Evolutionary conservation across 352 stramenopile genomes (phyloP), one percentile per base, ranked within the genome.

Genomic region (Globisporangium radiosum): DNA sequence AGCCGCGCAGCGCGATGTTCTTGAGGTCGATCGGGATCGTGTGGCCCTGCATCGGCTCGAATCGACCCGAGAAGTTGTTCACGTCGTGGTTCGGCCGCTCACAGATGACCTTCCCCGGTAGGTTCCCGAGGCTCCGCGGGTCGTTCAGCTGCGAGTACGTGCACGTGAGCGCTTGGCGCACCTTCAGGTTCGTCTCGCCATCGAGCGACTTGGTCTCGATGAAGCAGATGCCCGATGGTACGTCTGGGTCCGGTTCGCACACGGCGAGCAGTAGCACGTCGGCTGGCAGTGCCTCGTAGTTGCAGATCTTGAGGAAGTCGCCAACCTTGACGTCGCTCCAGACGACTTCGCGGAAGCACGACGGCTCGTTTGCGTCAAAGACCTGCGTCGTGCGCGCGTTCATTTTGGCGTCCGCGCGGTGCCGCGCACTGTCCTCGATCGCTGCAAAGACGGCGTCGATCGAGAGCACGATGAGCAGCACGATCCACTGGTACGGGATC

Each of bases 61-160:
- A 93, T 5, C 85, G 71, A 1, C 85, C 87, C 0, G 79, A 87
- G 47, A 96, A 97, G 39, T 68, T 80, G 69, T 97, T 93, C 50
- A 96, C 85, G 55, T 95, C 81, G 59, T 92, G 85, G 59, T 97
- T 96, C 11, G 88, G 88, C 45, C 75, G 73, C 64, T 96, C 85
- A 43, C 69, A 90, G 38, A 87, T 72, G 15, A 97, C 75, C 3
- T 70, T 69, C 4, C 81, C 85, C 7, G 76, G 80, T 47, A 95
- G 59, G 15, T 92, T 71, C 4, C 72, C 83, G 10, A 94, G 67
- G 2, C 73, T 77, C 8, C 67, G 73, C 0, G 85, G 82, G 55
- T 94, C 83, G 33, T 70, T 80, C 1, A 94, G 71, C 62, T 94
- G 85, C 17, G 82, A 90, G 63, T 90, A 94, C 5, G 84, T 93